Conservation (phyloP, 768 basidiomycete genomes). For the Lactarius indigo region DNA sequence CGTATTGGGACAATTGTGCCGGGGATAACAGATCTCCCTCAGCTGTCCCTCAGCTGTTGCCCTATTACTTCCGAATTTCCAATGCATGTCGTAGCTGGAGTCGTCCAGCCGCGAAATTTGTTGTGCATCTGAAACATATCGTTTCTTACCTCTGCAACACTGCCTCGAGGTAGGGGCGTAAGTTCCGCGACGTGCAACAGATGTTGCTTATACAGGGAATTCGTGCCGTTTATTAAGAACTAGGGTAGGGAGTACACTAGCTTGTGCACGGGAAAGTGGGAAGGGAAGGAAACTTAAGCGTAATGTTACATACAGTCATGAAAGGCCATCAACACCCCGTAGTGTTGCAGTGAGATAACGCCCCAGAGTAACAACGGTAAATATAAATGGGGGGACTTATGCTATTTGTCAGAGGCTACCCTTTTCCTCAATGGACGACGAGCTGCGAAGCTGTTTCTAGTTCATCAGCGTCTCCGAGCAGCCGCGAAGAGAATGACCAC, state of each 20-base stretch:
- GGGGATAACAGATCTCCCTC: too few relatives aligned
- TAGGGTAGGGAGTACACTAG: not conserved
- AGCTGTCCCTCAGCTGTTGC: too few relatives aligned
- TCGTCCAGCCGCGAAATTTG: not conserved
- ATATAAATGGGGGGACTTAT: not conserved
- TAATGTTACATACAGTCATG: not conserved
- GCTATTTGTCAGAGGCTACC: not conserved
- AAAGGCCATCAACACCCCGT: not conserved
- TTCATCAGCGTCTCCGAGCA: not conserved
- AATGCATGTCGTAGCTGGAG: not conserved
- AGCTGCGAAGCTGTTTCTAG: not conserved
- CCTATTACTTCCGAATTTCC: not conserved
- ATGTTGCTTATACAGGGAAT: not conserved
- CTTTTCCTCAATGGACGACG: not conserved
- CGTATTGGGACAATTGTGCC: not conserved
- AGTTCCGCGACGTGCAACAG: not conserved
- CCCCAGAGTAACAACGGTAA: not conserved
- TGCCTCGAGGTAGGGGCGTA: not conserved
- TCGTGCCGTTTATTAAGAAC: constrained; percentile 3
- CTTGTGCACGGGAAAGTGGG: not conserved
- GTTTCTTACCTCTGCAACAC: not conserved
- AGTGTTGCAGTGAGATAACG: not conserved
- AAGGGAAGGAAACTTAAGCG: not conserved
- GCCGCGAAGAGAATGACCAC: constrained; percentile 14
- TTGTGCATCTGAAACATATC: not conserved